phyloP scores from a whole-genome alignment of 1,284 basidiomycete species.

The Microbotryum saponariae region DNA sequence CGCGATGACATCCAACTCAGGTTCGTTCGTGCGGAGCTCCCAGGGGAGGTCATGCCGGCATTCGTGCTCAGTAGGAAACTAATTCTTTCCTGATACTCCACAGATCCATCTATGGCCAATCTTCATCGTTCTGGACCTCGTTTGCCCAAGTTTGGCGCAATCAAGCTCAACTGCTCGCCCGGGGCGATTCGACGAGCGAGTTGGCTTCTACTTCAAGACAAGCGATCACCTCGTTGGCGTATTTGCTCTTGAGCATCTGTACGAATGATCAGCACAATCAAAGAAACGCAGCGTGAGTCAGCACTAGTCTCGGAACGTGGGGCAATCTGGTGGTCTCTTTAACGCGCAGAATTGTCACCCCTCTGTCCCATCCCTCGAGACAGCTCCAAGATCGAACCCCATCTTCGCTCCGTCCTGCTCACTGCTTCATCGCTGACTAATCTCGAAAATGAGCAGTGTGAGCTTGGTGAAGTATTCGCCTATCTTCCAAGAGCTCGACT shows the following conservation, averaged over 20 bases:
- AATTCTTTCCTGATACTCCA: no score
- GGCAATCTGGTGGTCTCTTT: no score
- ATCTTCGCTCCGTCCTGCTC: slow-evolving; percentile 11
- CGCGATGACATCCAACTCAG: slow-evolving; percentile 4
- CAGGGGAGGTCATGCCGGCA: not conserved
- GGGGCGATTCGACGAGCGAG: slow-evolving; percentile 3
- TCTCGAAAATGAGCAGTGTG: slow-evolving; percentile 18
- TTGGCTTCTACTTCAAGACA: not conserved
- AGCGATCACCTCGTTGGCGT: slow-evolving; percentile 14
- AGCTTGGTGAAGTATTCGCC: not conserved
- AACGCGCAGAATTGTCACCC: no score
- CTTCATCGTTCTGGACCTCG: slow-evolving; percentile 2
- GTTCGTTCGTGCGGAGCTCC: not conserved
- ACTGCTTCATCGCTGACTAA: slow-evolving; percentile 21
- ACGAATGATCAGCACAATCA: slow-evolving; percentile 7
- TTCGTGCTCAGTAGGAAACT: not conserved
- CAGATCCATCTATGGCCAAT: not conserved
- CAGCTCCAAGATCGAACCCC: slow-evolving; percentile 20
- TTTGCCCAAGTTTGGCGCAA: slow-evolving; percentile 6
- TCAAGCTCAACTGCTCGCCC: not conserved
- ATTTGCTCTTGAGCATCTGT: slow-evolving; percentile 14
- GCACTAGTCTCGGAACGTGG: not conserved
- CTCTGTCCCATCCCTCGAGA: no score
- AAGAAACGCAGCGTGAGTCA: slow-evolving; percentile 11
- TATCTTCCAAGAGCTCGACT: not conserved